Evolutionary conservation across 2,329 filamentous ascomycete genomes (phyloP).

Genomic region (Xylaria sp.): DNA sequence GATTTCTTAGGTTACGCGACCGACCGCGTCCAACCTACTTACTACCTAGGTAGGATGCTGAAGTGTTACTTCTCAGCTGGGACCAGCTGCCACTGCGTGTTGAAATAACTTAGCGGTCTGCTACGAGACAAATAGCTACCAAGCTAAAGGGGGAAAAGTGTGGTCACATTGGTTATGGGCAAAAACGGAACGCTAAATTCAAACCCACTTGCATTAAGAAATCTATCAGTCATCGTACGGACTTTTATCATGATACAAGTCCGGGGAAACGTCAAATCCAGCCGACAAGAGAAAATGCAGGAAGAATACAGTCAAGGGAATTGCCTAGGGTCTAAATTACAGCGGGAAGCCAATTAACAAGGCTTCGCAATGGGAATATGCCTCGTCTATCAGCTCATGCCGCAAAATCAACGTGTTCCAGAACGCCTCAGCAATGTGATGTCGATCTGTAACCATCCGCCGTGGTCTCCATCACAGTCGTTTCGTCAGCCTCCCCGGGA

Average conservation of each 20-base stretch:
- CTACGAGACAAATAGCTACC: too few species aligned
- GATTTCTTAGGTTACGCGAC: not conserved
- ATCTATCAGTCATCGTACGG: constrained; percentile 55
- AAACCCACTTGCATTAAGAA: constrained; percentile 44
- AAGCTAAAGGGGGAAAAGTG: not conserved
- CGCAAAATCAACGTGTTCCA: constrained; percentile 54
- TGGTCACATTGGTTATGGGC: constrained; percentile 1
- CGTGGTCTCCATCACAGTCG: constrained; percentile 60
- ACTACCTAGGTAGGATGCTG: too few species aligned
- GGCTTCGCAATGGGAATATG: constrained; percentile 58
- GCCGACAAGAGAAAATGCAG: constrained; percentile 51
- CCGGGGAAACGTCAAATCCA: constrained; percentile 49
- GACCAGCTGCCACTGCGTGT: not conserved
- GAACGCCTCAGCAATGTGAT: constrained; percentile 54
- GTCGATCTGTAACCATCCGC: constrained; percentile 54
- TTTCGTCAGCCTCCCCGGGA: constrained; percentile 56
- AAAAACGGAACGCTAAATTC: not conserved
- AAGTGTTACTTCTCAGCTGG: not conserved
- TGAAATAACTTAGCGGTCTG: too few species aligned
- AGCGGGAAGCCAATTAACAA: constrained; percentile 63
- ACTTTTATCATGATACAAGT: constrained; percentile 48
- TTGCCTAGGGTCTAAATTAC: constrained; percentile 73
- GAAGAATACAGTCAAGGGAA: constrained; percentile 59
- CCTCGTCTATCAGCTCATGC: constrained; percentile 47
- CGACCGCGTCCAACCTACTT: not conserved